These are phyloP conservation scores for Tothia fuscella DNA, from an alignment of 2,329 filamentous ascomycete genomes.

Conservation along the genomic window DNA sequence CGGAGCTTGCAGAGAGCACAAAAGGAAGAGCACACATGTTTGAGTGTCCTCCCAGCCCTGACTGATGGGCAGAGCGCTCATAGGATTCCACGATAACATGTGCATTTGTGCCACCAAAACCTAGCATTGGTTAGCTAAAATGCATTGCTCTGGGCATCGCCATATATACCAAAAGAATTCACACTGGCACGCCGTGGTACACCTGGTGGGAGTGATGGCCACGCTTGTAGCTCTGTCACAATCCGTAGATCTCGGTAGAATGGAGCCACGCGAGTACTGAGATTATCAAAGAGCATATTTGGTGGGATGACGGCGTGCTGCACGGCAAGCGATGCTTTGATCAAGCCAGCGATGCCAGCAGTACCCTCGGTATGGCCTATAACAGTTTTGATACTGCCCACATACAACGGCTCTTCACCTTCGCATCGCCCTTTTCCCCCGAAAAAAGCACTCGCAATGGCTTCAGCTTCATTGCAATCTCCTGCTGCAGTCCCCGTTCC, in stretches of 20 bases:
- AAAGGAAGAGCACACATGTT: neutral
- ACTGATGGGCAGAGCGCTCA: no score
- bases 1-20: conserved; percentile 19
- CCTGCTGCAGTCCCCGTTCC: conserved; percentile 1
- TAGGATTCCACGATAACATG: conserved; percentile 38
- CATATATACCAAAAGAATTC: conserved; percentile 50
- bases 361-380: conserved; percentile 36
- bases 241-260: conserved; percentile 3
- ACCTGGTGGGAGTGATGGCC: conserved; percentile 11
- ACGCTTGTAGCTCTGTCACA: neutral
- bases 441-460: no score
- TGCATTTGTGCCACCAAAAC: conserved; percentile 45
- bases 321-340: conserved; percentile 33
- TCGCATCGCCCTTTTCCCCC: no score
- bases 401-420: neutral
- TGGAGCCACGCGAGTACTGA: conserved; percentile 10
- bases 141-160: no score
- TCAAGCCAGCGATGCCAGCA: conserved; percentile 30
- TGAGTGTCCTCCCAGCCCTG: neutral
- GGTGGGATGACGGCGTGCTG: conserved; percentile 30
- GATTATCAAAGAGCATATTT: conserved; percentile 23
- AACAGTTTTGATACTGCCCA: no score
- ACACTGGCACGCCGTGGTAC: conserved; percentile 34
- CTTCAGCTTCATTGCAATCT: no score
- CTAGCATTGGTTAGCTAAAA: no score